A percentile compares a stretch with the other conserved stretches of the same genome.
These are phyloP conservation scores for Nephromyces sp. DNA, from an alignment of 169 alveolate species.

Conservation along the genomic window DNA sequence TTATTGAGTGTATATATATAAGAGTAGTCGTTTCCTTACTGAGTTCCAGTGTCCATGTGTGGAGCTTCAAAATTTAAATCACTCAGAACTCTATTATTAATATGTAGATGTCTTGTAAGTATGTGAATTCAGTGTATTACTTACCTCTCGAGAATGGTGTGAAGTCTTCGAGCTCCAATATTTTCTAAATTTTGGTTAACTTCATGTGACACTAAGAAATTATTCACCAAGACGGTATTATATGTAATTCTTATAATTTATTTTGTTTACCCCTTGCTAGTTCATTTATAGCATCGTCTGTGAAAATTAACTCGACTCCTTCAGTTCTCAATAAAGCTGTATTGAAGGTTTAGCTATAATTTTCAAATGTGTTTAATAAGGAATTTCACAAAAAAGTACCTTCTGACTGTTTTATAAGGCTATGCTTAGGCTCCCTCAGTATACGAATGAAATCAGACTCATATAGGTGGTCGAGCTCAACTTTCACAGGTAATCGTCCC, in stretches of 20 bases:
- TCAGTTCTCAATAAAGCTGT: slow-evolving; percentile 67
- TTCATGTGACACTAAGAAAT: slow-evolving; percentile 51
- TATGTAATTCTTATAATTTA: neutral
- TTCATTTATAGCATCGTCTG: slow-evolving; percentile 24
- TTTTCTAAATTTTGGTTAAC: slow-evolving; percentile 66
- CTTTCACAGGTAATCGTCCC: slow-evolving; percentile 79
- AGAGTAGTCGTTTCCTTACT: too few relatives aligned
- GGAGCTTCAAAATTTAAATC: neutral
- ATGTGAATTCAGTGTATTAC: too few relatives aligned
- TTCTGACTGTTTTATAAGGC: slow-evolving; percentile 54
- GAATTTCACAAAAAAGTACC: slow-evolving; percentile 10
- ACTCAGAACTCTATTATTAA: neutral
- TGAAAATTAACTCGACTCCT: slow-evolving; percentile 53
- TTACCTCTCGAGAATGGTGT: slow-evolving; percentile 70
- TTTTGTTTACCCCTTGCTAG: slow-evolving; percentile 24
- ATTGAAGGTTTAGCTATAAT: too few relatives aligned
- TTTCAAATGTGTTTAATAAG: neutral
- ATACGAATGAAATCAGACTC: slow-evolving; percentile 59
- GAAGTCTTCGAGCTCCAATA: slow-evolving; percentile 80
- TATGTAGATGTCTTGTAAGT: neutral
- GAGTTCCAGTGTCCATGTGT: neutral
- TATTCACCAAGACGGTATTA: too few relatives aligned
- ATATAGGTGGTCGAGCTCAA: slow-evolving; percentile 56
- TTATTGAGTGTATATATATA: too few relatives aligned
- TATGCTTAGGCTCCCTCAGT: slow-evolving; percentile 61